Conservation (phyloP, 352 stramenopile genomes). For the Globisporangium splendens region DNA sequence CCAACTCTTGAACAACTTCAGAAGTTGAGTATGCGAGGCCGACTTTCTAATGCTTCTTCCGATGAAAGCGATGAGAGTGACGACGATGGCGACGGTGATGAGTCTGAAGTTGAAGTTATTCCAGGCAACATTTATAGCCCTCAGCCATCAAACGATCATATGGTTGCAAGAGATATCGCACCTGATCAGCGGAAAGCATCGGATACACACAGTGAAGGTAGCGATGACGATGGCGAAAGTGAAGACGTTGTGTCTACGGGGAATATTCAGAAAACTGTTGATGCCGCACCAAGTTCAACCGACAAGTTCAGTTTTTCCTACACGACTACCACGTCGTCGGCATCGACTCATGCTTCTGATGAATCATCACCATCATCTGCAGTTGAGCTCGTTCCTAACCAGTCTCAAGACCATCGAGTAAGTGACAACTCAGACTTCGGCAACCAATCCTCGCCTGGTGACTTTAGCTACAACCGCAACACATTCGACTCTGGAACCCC, state of each 20-base stretch:
- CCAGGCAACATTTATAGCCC: neutral
- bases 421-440: constrained; percentile 12
- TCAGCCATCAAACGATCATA: neutral
- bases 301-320: neutral
- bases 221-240: constrained; percentile 3
- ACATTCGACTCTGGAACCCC: constrained; percentile 20
- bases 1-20: constrained; percentile 16
- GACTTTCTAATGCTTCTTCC: constrained; percentile 11
- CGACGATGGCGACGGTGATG: constrained; percentile 11
- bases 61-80: constrained; percentile 14
- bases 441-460: constrained; percentile 5
- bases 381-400: neutral
- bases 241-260: constrained; percentile 9
- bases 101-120: constrained; percentile 7
- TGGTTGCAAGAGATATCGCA: neutral
- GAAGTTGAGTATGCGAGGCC: constrained; percentile 15
- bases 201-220: constrained; percentile 3
- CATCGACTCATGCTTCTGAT: constrained; percentile 6
- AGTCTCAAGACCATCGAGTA: constrained; percentile 3
- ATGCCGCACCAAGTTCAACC: constrained; percentile 3
- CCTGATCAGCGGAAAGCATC: neutral
- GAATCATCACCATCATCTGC: constrained; percentile 10
- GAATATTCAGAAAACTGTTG: neutral
- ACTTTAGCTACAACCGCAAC: constrained; percentile 8
- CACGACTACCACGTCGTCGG: constrained; percentile 12